Percentiles rank a stretch among this genome's conserved stretches.
phyloP scores from a whole-genome alignment of 768 basidiomycete species.

The Leccinum fibrillosum region DNA sequence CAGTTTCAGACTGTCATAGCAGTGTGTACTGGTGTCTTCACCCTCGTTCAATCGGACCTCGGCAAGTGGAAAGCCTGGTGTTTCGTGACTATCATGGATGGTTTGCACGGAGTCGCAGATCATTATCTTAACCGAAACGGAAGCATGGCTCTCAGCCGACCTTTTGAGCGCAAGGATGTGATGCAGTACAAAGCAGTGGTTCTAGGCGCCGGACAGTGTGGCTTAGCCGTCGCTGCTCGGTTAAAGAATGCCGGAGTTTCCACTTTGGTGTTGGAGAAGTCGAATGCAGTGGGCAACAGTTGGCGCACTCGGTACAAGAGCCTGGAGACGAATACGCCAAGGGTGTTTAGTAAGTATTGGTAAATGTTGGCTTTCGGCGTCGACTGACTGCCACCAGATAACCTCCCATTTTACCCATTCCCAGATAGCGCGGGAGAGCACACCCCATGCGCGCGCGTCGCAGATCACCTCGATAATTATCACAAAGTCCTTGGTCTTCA shows the following conservation, averaged over 20 bases:
- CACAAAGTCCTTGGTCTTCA: not conserved
- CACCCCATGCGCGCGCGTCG: not conserved
- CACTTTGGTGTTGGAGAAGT: constrained; percentile 58
- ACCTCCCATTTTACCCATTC: not conserved
- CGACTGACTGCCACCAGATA: not conserved
- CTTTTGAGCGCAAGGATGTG: not conserved
- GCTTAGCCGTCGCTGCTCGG: constrained; percentile 16
- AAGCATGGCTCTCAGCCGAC: not conserved
- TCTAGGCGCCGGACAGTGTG: constrained; percentile 36
- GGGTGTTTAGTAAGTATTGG: constrained; percentile 3
- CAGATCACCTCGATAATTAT: constrained; percentile 10
- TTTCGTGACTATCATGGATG: not conserved
- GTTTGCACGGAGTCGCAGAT: not conserved
- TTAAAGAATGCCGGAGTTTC: not conserved
- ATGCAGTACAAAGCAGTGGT: constrained; percentile 41
- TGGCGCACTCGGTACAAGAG: constrained; percentile 69
- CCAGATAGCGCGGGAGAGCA: not conserved
- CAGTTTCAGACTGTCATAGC: not conserved
- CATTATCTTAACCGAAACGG: not conserved
- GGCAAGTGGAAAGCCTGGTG: not conserved
- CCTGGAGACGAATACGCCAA: constrained; percentile 26
- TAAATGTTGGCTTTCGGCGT: not conserved
- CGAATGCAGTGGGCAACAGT: constrained; percentile 55
- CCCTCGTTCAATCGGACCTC: not conserved
- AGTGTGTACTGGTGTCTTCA: not conserved